These are phyloP conservation scores for Aphanomyces euteiches DNA, from an alignment of 352 stramenopile species.

Conservation along the genomic window DNA sequence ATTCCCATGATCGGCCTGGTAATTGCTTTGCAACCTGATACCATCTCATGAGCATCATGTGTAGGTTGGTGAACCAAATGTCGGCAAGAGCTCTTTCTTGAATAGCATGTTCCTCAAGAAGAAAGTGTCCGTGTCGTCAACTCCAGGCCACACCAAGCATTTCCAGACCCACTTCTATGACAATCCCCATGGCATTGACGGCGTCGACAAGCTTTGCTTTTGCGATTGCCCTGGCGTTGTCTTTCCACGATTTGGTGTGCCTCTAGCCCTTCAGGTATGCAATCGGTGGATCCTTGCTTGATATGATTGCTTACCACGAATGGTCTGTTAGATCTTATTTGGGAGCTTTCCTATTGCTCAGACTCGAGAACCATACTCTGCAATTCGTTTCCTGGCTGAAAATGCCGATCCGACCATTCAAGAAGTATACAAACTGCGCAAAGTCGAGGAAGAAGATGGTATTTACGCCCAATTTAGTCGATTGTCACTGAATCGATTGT, in stretches of 20 bases:
- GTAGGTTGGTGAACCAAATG: conserved; percentile 35
- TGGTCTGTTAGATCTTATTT: conserved; percentile 50
- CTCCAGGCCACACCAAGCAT: conserved; percentile 77
- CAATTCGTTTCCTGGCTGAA: conserved; percentile 80
- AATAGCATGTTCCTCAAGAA: conserved; percentile 66
- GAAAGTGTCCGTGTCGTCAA: conserved; percentile 74
- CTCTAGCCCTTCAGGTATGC: conserved; percentile 50
- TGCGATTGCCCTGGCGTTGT: conserved; percentile 80
- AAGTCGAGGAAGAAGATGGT: conserved; percentile 64
- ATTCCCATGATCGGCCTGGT: conserved; percentile 34
- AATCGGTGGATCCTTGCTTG: neutral
- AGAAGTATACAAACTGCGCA: conserved; percentile 76
- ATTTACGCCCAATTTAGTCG: neutral
- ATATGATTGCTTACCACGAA: neutral
- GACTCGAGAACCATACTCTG: conserved; percentile 80
- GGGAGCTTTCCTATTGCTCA: conserved; percentile 81
- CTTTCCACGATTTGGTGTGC: conserved; percentile 69
- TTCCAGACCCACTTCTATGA: conserved; percentile 78
- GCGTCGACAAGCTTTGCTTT: conserved; percentile 51
- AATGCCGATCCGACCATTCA: conserved; percentile 68
- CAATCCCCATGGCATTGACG: conserved; percentile 40
- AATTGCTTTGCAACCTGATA: neutral
- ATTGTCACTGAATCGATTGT: neutral
- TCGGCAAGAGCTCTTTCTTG: conserved; percentile 34
- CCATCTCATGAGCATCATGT: neutral